Conservation (phyloP, 176 grass and related monocot genomes). For the Ensete ventricosum region DNA sequence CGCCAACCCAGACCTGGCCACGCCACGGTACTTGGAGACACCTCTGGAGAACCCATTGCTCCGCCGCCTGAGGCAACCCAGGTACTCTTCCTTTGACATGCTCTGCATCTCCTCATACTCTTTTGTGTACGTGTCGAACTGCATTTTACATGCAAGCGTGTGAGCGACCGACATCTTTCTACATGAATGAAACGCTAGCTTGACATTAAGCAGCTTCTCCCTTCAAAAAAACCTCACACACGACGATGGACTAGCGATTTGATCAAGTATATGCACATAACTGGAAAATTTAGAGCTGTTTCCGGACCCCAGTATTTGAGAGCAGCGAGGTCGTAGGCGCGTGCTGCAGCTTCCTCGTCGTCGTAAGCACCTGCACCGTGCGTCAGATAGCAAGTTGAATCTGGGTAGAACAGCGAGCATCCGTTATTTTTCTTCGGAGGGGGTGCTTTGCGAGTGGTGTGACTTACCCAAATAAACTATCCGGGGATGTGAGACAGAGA, state of each 20-base stretch:
- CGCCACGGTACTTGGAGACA: constrained; percentile 65
- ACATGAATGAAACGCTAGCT: too few relatives aligned
- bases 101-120: constrained; percentile 58
- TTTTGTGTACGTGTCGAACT: constrained; percentile 47
- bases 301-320: constrained; percentile 60
- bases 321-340: constrained; percentile 68
- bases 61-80: constrained; percentile 49
- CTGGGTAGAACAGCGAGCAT: constrained; percentile 17
- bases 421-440: constrained; percentile 12
- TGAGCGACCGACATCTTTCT: too few relatives aligned
- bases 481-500: constrained; percentile 27
- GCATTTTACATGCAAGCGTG: constrained; percentile 10
- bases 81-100: constrained; percentile 46
- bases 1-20: constrained; percentile 35
- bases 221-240: background rate
- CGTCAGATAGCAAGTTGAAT: background rate
- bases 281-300: constrained; percentile 61
- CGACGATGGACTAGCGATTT: background rate
- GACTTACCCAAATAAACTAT: constrained; percentile 84
- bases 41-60: constrained; percentile 78
- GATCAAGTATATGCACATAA: constrained; percentile 20
- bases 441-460: constrained; percentile 1
- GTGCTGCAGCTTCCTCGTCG: constrained; percentile 56
- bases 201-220: background rate
- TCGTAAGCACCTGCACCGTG: constrained; percentile 39